Evolutionary conservation across 257 asterid genomes (phyloP), one percentile per base, ranked within the genome.

Genomic region (Lavandula angustifolia): DNA sequence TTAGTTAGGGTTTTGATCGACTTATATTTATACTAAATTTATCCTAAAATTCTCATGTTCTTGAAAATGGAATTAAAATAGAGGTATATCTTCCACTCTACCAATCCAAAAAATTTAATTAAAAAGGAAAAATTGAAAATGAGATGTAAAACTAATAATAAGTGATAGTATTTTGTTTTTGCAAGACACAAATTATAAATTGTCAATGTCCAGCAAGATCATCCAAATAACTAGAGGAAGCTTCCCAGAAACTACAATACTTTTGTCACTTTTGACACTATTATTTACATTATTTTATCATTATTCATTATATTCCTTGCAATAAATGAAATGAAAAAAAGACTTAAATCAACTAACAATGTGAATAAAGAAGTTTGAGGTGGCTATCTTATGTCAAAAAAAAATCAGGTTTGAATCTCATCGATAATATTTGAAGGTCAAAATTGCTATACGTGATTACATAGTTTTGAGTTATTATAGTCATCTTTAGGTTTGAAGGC

Each of bases 161-260:
- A n/a, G n/a, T 0, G 54, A 60, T 3, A 17, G 8, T 14, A 51
- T 14, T 64, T 16, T 13, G 7, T 31, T 47, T 7, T 12, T n/a
- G 9, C 13, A n/a, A 65, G 27, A 40, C 29, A n/a, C 11, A 50
- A 42, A 12, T 17, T 27, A 9, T 12, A 40, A 29, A 37, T 71
- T 64, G 67, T 49, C 72, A 38, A 6, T 14, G 49, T 64, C 66
- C 66, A 48, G 32, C 48, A 14, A 37, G 69, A 54, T n/a, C 75
- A 43, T 33, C 33, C 46, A 44, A 12, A 13, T 48, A 54, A 55
- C 8, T 5, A 72, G 48, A 49, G 57, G 76, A 72, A 72, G 44
- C 68, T 72, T 72, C 76, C 32, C 57, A 12, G 76, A 72, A 72
- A 58, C 43, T 70, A 13, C 69, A 13, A 48, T 12, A 14, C 22